phyloP scores from a whole-genome alignment of 352 stramenopile species.

The Stephanocyclus meneghinianus region DNA sequence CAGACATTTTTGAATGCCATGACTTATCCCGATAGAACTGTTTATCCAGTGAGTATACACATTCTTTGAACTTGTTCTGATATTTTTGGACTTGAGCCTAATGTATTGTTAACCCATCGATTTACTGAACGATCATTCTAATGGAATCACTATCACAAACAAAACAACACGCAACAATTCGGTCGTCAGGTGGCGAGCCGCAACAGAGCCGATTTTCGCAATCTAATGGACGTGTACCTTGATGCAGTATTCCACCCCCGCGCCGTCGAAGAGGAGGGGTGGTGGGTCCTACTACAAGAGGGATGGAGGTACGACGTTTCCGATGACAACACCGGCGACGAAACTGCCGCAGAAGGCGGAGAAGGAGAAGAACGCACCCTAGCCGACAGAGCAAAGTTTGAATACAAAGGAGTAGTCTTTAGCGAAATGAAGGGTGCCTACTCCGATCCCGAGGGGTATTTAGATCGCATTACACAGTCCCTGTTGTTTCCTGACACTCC shows the following conservation, averaged over 20 bases:
- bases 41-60: slow-evolving; percentile 88
- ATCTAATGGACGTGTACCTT: slow-evolving; percentile 92
- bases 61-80: not conserved
- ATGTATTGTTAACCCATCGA: not conserved
- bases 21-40: slow-evolving; percentile 93
- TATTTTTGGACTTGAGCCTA: not conserved
- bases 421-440: slow-evolving; percentile 97
- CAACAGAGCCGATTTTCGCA: slow-evolving; percentile 92
- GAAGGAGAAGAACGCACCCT: not conserved
- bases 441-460: slow-evolving; percentile 89
- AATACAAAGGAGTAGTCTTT: slow-evolving; percentile 90
- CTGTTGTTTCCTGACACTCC: slow-evolving; percentile 87
- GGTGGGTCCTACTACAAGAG: slow-evolving; percentile 84
- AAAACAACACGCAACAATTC: not conserved
- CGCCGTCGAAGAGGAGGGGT: slow-evolving; percentile 75
- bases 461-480: slow-evolving; percentile 86
- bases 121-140: no score
- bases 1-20: slow-evolving; percentile 98
- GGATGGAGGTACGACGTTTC: slow-evolving; percentile 85
- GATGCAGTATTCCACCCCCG: slow-evolving; percentile 95
- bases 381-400: slow-evolving; percentile 46
- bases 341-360: slow-evolving; percentile 20
- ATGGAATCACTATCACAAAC: not conserved
- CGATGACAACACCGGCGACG: slow-evolving; percentile 5
- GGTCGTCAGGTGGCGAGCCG: slow-evolving; percentile 80